Base-by-base conservation (phyloP, 2,329 filamentous ascomycete genomes). In the Triangularia verruculosa region DNA sequence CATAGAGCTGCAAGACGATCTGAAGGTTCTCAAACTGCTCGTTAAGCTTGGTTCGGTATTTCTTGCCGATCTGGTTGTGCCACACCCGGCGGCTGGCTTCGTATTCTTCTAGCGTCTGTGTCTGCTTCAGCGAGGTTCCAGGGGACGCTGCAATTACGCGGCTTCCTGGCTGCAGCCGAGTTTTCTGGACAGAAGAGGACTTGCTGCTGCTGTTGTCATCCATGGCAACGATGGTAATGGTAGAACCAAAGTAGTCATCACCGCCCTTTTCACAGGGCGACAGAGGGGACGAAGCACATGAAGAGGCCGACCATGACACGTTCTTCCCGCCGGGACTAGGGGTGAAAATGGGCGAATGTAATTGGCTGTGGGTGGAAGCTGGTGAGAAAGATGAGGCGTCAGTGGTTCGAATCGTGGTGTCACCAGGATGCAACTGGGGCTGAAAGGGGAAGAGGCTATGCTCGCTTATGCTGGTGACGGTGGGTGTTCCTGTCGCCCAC, bases 61-160 rank as follows among this genome's bases (percentile, higher is more conserved):
- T 65, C 28, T 66, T 68, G 22, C 69, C 67, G 59, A 69, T 68
- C 59, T 55, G 56, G 65, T 70, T 69, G 52, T 69, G 66, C 32
- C 66, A 61, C 13, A 66, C 43, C 7, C 66, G 66, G 2, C 61
- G 12, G 22, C 52, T 43, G 3, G n/a, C 20, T 34, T 59, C 22
- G 54, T 63, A 61, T 28, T 28, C 57, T 11, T 59, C 51, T 15
- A 57, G 27, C 8, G 56, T 65, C 12, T 17, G 20, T 17, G 39
- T 20, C 39, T 47, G 39, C n/a, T 17, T 47, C 39, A 7, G 39
- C 39, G 39, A 5, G 1, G 39, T 20, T 7, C 17, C 1, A 9
- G 39, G 39, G 39, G 39, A 47, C 2, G 39, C 39, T 11, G 30
- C 43, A 52, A 43, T 59, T 43, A 27, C 39, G n/a, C 15, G 57